phyloP scores from a whole-genome alignment of 257 asterid genomes.

The Petunia secreta region DNA sequence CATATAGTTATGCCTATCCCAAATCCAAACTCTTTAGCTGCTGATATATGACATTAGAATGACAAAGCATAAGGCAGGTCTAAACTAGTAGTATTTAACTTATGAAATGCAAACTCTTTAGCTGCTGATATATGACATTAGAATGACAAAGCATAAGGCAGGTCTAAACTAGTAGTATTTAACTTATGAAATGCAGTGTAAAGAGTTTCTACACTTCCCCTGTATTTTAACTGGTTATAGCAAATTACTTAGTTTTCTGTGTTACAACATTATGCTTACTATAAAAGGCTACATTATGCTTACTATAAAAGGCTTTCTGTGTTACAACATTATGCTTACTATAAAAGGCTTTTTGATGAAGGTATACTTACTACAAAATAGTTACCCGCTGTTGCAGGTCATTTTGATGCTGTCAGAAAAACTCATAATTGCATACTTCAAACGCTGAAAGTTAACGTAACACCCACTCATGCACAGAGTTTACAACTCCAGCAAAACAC shows the following conservation, averaged over 20 bases:
- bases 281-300: too few species aligned
- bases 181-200: too few species aligned
- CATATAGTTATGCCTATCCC: background rate
- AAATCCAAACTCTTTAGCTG: background rate
- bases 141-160: background rate
- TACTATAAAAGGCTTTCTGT: too few species aligned
- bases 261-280: too few species aligned
- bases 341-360: too few species aligned
- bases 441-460: background rate
- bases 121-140: background rate
- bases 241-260: too few species aligned
- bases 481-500: background rate
- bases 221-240: too few species aligned
- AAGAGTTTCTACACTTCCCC: too few species aligned
- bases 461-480: background rate
- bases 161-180: background rate
- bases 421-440: background rate
- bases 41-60: background rate
- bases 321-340: too few species aligned
- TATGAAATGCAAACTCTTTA: background rate
- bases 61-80: background rate
- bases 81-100: too few species aligned
- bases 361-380: too few species aligned
- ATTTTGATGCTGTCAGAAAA: background rate
- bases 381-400: background rate